Base-by-base conservation (phyloP, 2,329 filamentous ascomycete species). In the Epichloe festucae region DNA sequence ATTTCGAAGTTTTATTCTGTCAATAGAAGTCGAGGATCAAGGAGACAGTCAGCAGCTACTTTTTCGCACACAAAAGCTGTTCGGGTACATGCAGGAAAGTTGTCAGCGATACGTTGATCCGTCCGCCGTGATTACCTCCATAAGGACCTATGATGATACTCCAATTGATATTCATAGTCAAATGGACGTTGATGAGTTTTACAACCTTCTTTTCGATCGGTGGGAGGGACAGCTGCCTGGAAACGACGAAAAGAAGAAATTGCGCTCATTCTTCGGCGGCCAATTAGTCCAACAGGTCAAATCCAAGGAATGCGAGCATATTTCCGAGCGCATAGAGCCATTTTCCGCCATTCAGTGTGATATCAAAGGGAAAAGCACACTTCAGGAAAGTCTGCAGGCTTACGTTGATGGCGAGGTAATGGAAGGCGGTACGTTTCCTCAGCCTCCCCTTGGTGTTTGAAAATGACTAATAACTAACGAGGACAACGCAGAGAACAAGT, bases 121-220 rank as follows among this genome's bases (percentile, higher is more conserved):
- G 0, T 73, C 76, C 48, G 74, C 74, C 2, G 82, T 94, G 55
- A 85, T 93, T 14, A 74, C 75, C 36, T 84, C 81, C 41, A 88
- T 97, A 60, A 84, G 81, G 59, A 91, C 85, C 0, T 91, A 90
- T 53, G 88, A 95, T 38, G 86, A 89, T 53, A 77, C 82, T 2
- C 75, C 79, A 15, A 94, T 98, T 56, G 89, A 97, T 65, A 84
- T 94, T 27, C 81, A 84, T 52, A 81, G 87, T 53, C 93, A 98
- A 66, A 97, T 98, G 88, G 93, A 98, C 63, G 93, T 96, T 5
- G 93, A 97, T 59, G 90, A 96, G 64, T 98, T 97, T 64, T 97
- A 94, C 71, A 95, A 93, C 61, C 76, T 95, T 4, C 76, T 98
- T 0, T 93, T 97, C 60, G 89, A 95, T 65, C 81, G 89, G 27